Conservation (phyloP, 495 filamentous ascomycete genomes). For the Cryomyces minteri region DNA sequence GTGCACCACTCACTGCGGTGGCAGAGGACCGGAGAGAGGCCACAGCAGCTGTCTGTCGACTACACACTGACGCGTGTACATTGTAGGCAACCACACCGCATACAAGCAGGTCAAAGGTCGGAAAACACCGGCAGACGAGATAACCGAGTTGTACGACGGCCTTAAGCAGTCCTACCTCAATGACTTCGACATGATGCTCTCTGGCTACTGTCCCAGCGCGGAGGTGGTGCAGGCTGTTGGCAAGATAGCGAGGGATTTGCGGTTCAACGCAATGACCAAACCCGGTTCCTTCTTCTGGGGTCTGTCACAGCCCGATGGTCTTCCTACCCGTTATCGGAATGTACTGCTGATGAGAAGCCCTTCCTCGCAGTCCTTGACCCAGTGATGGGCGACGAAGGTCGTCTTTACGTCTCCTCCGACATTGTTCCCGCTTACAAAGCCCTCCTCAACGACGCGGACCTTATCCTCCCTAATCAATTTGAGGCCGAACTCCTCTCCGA, state of each 20-base stretch:
- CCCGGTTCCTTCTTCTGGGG: conserved; percentile 85
- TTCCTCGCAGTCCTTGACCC: conserved; percentile 58
- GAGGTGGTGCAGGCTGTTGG: conserved; percentile 71
- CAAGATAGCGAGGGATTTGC: conserved; percentile 60
- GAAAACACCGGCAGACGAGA: conserved; percentile 59
- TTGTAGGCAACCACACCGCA: conserved; percentile 74
- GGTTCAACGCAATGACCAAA: conserved; percentile 37
- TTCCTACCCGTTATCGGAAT: not conserved
- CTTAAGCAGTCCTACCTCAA: conserved; percentile 64
- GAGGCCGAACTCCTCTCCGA: conserved; percentile 87
- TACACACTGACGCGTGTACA: not conserved
- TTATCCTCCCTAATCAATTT: conserved; percentile 93
- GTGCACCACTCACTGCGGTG: conserved; percentile 1
- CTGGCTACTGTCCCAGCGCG: conserved; percentile 80
- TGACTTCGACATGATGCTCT: conserved; percentile 80
- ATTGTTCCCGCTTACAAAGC: conserved; percentile 81
- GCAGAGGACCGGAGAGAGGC: not conserved
- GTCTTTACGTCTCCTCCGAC: conserved; percentile 73
- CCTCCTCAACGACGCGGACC: conserved; percentile 59
- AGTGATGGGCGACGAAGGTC: conserved; percentile 93
- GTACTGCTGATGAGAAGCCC: not conserved
- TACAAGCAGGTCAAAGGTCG: conserved; percentile 78
- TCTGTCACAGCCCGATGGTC: conserved; percentile 14
- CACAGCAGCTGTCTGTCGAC: not conserved
- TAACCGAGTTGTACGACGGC: conserved; percentile 68